Percentiles rank a stretch among this genome's conserved stretches.
phyloP scores from a whole-genome alignment of 345 rosid species.

The Ceriops zippeliana region DNA sequence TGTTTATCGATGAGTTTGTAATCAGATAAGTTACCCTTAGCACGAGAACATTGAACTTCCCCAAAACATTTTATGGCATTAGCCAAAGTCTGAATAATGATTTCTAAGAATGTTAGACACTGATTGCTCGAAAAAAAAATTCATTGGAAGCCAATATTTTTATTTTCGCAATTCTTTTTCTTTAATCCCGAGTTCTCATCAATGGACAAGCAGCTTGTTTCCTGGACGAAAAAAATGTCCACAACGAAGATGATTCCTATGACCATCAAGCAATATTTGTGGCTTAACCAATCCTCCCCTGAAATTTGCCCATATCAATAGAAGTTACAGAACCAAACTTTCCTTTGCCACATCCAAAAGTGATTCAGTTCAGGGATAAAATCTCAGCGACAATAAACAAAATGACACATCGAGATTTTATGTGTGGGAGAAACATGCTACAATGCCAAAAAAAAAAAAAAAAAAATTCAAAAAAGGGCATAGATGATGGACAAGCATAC shows the following conservation, averaged over 20 bases:
- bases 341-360: not conserved
- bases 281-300: slow-evolving; percentile 9
- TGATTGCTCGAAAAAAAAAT: too few species aligned
- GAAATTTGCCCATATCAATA: not conserved
- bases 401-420: not conserved
- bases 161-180: too few species aligned
- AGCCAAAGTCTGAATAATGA: too few species aligned
- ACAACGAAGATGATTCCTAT: not conserved
- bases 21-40: too few species aligned
- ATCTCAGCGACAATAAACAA: not conserved
- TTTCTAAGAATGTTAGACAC: too few species aligned
- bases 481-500: not conserved
- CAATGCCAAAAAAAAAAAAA: not conserved
- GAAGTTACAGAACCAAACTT: not conserved
- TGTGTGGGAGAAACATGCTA: not conserved
- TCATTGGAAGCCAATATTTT: too few species aligned
- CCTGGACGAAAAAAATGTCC: not conserved
- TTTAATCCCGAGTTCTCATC: too few species aligned
- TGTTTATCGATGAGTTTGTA: too few species aligned
- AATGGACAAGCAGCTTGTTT: not conserved
- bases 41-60: too few species aligned
- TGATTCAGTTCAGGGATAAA: not conserved
- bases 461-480: not conserved
- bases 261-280: not conserved
- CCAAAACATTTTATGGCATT: too few species aligned